A percentile compares a stretch with the other conserved stretches of the same genome.
These are phyloP conservation scores for Aspergillus intermedius DNA, from an alignment of 2,329 filamentous ascomycete species.

Conservation along the genomic window DNA sequence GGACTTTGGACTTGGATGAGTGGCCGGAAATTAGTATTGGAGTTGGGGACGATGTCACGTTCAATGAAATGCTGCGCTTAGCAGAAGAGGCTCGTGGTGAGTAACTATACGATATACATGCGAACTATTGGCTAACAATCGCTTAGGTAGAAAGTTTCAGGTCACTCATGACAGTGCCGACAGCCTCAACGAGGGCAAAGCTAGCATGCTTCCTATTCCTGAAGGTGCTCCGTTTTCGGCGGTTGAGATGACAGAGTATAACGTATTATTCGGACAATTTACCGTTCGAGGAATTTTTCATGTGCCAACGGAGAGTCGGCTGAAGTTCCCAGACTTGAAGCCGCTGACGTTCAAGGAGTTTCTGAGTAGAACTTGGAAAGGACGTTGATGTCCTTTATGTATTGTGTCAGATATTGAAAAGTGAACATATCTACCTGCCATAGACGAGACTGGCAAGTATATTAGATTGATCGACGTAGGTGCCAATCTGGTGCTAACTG, in stretches of 20 bases:
- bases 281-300: slow-evolving; percentile 23
- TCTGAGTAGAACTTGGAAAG: slow-evolving; percentile 13
- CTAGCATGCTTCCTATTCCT: slow-evolving; percentile 27
- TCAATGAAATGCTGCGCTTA: slow-evolving; percentile 40
- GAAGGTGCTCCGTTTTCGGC: slow-evolving; percentile 9
- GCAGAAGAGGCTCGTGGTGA: slow-evolving; percentile 40
- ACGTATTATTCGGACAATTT: slow-evolving; percentile 22
- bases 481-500: too few species aligned
- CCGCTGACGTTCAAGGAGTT: slow-evolving; percentile 20
- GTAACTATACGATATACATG: slow-evolving; percentile 3
- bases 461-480: too few species aligned
- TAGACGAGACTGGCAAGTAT: too few species aligned
- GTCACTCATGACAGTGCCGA: slow-evolving; percentile 29
- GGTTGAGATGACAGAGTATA: slow-evolving; percentile 20
- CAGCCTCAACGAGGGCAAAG: slow-evolving; percentile 26
- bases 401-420: too few species aligned
- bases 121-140: background rate
- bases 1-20: slow-evolving; percentile 33
- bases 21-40: slow-evolving; percentile 39
- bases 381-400: background rate
- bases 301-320: slow-evolving; percentile 16
- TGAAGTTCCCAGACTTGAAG: slow-evolving; percentile 18
- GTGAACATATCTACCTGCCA: too few species aligned
- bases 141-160: slow-evolving; percentile 27
- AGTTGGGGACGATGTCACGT: slow-evolving; percentile 39